Percentiles rank a stretch among this genome's conserved stretches.
These are phyloP conservation scores for Phytophthora boehmeriae DNA, from an alignment of 352 stramenopile species.

Conservation along the genomic window DNA sequence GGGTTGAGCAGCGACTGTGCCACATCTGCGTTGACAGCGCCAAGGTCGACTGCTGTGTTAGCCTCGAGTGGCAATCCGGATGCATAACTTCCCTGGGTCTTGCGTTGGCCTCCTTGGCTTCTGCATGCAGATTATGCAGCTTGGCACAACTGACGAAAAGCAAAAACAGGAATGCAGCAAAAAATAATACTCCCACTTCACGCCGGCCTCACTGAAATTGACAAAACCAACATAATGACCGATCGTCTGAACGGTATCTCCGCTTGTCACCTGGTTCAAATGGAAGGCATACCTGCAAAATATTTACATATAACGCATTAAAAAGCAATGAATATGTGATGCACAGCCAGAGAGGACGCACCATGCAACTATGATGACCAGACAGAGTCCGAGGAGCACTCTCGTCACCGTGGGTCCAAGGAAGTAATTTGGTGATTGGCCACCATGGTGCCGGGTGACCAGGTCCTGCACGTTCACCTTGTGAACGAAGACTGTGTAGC, in stretches of 20 bases:
- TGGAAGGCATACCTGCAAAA: conserved; percentile 59
- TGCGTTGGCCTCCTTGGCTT: conserved; percentile 14
- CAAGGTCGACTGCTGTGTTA: conserved; percentile 28
- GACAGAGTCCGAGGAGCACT: conserved; percentile 47
- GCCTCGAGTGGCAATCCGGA: conserved; percentile 20
- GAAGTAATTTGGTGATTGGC: conserved; percentile 45
- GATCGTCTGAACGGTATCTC: conserved; percentile 35
- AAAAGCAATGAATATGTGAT: conserved; percentile 8
- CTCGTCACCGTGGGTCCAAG: conserved; percentile 47
- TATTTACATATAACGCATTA: background rate
- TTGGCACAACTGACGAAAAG: conserved; percentile 69
- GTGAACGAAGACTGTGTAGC: conserved; percentile 71
- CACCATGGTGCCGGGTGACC: conserved; percentile 25
- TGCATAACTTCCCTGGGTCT: conserved; percentile 12
- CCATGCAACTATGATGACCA: conserved; percentile 63
- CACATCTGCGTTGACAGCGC: conserved; percentile 32
- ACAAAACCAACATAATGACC: conserved; percentile 66
- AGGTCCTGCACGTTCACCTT: conserved; percentile 68
- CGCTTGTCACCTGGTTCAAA: conserved; percentile 44
- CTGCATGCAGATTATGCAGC: conserved; percentile 65
- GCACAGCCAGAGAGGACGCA: conserved; percentile 15
- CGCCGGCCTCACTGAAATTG: conserved; percentile 48
- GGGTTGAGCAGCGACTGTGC: conserved; percentile 34
- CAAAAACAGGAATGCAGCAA: conserved; percentile 56
- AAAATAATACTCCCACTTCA: conserved; percentile 78